phyloP scores from a whole-genome alignment of 768 basidiomycete species.

The Lentinula sp. region DNA sequence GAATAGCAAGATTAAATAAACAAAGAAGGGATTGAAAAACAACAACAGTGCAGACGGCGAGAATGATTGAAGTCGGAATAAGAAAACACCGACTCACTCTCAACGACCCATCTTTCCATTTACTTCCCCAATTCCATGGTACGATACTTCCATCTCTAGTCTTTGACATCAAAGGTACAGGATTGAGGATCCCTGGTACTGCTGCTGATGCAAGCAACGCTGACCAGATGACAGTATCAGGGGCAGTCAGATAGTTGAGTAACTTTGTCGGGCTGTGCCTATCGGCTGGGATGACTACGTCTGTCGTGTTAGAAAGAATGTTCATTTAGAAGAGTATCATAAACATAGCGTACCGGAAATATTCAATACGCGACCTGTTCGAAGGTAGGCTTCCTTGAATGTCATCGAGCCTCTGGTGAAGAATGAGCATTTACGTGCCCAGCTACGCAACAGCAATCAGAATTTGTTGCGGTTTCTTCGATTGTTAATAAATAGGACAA shows the following conservation, averaged over 20 bases:
- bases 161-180: constrained; percentile 94
- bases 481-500: background rate
- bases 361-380: constrained; percentile 91
- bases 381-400: constrained; percentile 89
- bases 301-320: background rate
- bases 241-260: constrained; percentile 93
- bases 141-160: constrained; percentile 69
- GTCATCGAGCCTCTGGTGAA: constrained; percentile 93
- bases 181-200: constrained; percentile 92
- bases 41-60: constrained; percentile 5
- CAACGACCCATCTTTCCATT: constrained; percentile 90
- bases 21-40: background rate
- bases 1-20: background rate
- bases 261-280: constrained; percentile 93
- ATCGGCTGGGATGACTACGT: constrained; percentile 77
- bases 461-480: background rate
- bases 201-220: constrained; percentile 85
- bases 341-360: constrained; percentile 43
- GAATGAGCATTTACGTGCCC: constrained; percentile 60
- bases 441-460: background rate
- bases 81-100: constrained; percentile 22
- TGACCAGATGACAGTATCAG: constrained; percentile 82
- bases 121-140: constrained; percentile 93
- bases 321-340: background rate
- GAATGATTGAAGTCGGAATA: background rate